phyloP scores from a whole-genome alignment of 352 stramenopile genomes.

The Globisporangium apiculatum region DNA sequence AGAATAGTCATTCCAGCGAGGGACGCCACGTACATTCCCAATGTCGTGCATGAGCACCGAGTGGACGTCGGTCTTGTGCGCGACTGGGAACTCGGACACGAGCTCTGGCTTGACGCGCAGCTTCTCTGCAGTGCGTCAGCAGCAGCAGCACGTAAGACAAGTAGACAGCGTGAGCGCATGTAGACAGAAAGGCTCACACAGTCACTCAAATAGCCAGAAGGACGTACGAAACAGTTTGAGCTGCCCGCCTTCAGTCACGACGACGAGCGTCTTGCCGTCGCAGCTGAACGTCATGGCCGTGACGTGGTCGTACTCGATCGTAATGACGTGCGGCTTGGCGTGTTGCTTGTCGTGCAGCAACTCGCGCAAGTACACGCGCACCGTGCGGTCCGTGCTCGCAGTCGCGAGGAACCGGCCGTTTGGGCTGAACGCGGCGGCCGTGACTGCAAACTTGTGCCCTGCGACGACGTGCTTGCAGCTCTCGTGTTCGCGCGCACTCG shows the following conservation, averaged over 20 bases:
- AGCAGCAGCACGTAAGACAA: background rate
- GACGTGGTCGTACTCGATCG: conserved; percentile 74
- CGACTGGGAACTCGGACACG: conserved; percentile 44
- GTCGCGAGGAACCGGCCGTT: conserved; percentile 78
- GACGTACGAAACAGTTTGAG: conserved; percentile 70
- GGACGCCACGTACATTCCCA: conserved; percentile 30
- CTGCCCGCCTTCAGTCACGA: conserved; percentile 54
- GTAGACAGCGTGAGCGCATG: background rate
- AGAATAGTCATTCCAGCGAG: too few species aligned
- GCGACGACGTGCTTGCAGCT: conserved; percentile 43
- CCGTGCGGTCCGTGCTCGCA: conserved; percentile 63
- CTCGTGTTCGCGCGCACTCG: conserved; percentile 23
- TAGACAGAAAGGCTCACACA: background rate
- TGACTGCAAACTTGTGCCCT: conserved; percentile 68
- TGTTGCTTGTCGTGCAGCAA: conserved; percentile 49
- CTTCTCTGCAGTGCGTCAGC: conserved; percentile 39
- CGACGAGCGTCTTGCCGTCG: conserved; percentile 62
- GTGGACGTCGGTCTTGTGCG: conserved; percentile 72
- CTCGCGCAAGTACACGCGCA: conserved; percentile 64
- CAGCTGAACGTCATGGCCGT: conserved; percentile 72
- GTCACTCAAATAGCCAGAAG: background rate
- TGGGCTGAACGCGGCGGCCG: conserved; percentile 57
- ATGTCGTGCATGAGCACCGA: conserved; percentile 82
- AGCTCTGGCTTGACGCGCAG: conserved; percentile 68
- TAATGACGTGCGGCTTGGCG: conserved; percentile 50